Evolutionary conservation across 257 asterid genomes (phyloP).

Genomic region (Lavandula angustifolia): DNA sequence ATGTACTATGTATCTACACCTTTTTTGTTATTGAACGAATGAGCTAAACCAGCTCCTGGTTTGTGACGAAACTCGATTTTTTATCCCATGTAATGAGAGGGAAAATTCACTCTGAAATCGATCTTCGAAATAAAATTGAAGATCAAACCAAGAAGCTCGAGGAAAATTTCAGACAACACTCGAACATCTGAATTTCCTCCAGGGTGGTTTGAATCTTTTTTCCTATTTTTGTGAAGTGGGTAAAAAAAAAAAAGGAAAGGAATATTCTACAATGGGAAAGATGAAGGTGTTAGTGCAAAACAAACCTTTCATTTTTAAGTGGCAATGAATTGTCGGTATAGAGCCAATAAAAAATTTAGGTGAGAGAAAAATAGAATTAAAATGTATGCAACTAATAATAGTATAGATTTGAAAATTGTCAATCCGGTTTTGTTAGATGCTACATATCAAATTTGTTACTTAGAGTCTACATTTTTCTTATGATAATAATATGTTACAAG

Average conservation of each 20-base stretch:
- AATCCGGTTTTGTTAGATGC: too few relatives aligned
- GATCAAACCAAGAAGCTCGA: slow-evolving; percentile 29
- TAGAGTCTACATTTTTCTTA: too few relatives aligned
- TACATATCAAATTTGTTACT: too few relatives aligned
- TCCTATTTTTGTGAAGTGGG: slow-evolving; percentile 14
- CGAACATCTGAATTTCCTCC: slow-evolving; percentile 34
- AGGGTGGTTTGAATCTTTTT: slow-evolving; percentile 36
- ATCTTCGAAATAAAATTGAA: slow-evolving; percentile 42
- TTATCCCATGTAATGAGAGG: slow-evolving; percentile 45
- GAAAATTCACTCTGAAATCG: slow-evolving; percentile 25
- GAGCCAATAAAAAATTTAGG: slow-evolving; percentile 46
- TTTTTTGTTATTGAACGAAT: slow-evolving; percentile 11
- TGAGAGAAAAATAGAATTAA: not conserved
- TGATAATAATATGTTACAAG: too few relatives aligned
- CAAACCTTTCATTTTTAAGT: slow-evolving; percentile 45
- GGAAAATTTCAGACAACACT: slow-evolving; percentile 26
- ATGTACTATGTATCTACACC: not conserved
- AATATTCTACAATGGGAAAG: slow-evolving; percentile 26
- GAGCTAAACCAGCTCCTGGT: slow-evolving; percentile 42
- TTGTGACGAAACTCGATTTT: slow-evolving; percentile 41
- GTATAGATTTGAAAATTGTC: too few relatives aligned
- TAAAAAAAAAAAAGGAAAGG: not conserved
- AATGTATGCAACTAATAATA: not conserved
- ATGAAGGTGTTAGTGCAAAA: slow-evolving; percentile 44
- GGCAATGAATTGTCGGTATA: slow-evolving; percentile 45